Evolutionary conservation across 768 basidiomycete species (phyloP), one percentile per base, ranked within the genome.

Genomic region (Calvatia gigantea): DNA sequence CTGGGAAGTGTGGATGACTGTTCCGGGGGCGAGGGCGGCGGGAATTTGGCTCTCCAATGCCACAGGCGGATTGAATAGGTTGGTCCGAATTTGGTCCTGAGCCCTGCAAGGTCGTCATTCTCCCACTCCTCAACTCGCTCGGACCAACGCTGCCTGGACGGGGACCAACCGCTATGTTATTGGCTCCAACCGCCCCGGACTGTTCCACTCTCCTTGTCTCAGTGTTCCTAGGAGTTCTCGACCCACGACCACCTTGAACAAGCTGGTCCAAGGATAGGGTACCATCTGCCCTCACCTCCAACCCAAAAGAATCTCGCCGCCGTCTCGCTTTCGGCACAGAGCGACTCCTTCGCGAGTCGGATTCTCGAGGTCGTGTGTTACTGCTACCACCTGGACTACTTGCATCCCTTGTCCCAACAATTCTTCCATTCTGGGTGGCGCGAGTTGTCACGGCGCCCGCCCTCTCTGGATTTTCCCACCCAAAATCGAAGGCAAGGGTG

Each of bases 251-350:
- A 35, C 3, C n/a, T 12, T 15, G 6, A 8, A 29, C 4, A 15
- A 48, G 31, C 23, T 25, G 29, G 12, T 48, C 47, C 47, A 48
- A 35, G 3, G 47, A 48, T 19, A 48, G 47, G 2, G 47, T 48
- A 15, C 47, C 47, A 48, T 48, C 47, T 17, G 6, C 31, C 35
- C 31, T 32, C 29, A 48, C 17, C 38, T 39, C 38, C 12, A 39
- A n/a, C 31, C 51, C 51, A 23, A 44, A 52, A 1, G 51, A 52
- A 29, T 52, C 51, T 21, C 42, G 41, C 31, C 51, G 43, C 17
- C 31, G 51, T 21, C 31, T 52, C 9, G 29, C 35, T 29, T 38
- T 51, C 17, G 29, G 41, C 41, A 43, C 19, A 19, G 51, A 32
- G 5, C 17, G 4, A 12, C 11, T 33, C 23, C 44, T 31, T 29